These are phyloP conservation scores for Hebeloma cylindrosporum DNA, from an alignment of 768 basidiomycete species.

Conservation along the genomic window DNA sequence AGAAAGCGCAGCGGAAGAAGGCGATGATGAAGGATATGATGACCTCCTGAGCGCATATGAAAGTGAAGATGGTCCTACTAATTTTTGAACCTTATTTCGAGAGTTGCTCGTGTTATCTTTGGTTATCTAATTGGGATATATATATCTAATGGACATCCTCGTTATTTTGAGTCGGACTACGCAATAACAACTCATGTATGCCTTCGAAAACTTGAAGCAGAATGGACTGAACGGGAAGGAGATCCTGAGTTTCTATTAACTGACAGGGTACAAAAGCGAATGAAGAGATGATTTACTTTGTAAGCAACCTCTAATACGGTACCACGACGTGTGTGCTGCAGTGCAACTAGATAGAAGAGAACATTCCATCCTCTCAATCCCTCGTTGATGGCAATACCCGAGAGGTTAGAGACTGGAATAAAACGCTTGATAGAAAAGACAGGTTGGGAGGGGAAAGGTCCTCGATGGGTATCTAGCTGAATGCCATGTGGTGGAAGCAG, in stretches of 20 bases:
- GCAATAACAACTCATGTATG: slow-evolving; percentile 48
- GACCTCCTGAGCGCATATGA: slow-evolving; percentile 81
- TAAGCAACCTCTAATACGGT: slow-evolving; percentile 54
- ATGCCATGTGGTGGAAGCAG: slow-evolving; percentile 67
- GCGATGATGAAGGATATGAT: slow-evolving; percentile 76
- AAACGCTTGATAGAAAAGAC: slow-evolving; percentile 49
- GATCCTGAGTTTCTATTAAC: slow-evolving; percentile 43
- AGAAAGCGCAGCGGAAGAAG: slow-evolving; percentile 72
- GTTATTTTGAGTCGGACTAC: slow-evolving; percentile 6
- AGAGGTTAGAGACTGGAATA: slow-evolving; percentile 53
- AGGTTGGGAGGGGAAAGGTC: slow-evolving; percentile 40
- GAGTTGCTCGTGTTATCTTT: slow-evolving; percentile 2
- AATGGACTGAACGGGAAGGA: slow-evolving; percentile 62
- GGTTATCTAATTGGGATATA: no score
- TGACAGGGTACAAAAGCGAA: slow-evolving; percentile 1
- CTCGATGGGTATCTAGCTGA: slow-evolving; percentile 72
- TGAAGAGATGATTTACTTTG: slow-evolving; percentile 49
- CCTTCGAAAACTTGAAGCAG: slow-evolving; percentile 59
- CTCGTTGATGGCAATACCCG: slow-evolving; percentile 74
- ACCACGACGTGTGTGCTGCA: slow-evolving; percentile 26
- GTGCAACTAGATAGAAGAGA: slow-evolving; percentile 61
- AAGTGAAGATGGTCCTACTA: slow-evolving; percentile 56
- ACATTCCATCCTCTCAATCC: slow-evolving; percentile 72
- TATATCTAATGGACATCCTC: no score
- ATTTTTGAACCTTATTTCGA: neutral